Percentiles rank a stretch among this genome's conserved stretches.
Conservation (phyloP, 305 asterid species). For the Fraxinus sp. region DNA sequence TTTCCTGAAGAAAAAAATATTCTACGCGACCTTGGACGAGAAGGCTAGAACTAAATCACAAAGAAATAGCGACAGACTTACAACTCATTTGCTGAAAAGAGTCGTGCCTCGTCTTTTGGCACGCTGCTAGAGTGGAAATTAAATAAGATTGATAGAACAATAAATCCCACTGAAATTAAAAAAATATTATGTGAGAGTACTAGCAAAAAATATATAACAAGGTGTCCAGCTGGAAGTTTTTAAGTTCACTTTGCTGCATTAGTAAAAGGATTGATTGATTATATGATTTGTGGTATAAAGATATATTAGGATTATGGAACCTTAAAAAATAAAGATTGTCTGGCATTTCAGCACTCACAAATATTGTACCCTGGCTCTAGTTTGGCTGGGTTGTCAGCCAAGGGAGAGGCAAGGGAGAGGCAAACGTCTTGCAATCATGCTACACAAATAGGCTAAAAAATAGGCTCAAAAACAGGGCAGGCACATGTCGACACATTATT, state of each 20-base stretch:
- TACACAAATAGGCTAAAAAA: too few relatives aligned
- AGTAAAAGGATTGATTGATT: constrained; percentile 32
- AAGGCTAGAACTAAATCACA: constrained; percentile 1
- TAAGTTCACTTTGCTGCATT: constrained; percentile 61
- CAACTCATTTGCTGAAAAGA: constrained; percentile 85
- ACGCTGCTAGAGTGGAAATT: constrained; percentile 47
- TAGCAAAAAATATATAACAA: constrained; percentile 44
- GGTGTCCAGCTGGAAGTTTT: constrained; percentile 63
- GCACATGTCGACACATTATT: too few relatives aligned
- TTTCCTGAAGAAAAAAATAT: background rate
- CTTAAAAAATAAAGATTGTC: too few relatives aligned
- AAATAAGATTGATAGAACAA: constrained; percentile 18
- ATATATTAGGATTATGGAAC: too few relatives aligned
- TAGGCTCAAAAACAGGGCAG: too few relatives aligned
- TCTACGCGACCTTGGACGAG: background rate
- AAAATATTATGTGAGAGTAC: constrained; percentile 5
- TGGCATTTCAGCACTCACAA: too few relatives aligned
- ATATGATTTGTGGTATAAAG: too few relatives aligned
- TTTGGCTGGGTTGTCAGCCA: too few relatives aligned
- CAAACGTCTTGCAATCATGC: too few relatives aligned
- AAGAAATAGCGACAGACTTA: constrained; percentile 34
- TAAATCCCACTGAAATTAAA: constrained; percentile 21
- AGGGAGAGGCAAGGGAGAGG: too few relatives aligned
- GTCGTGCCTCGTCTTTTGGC: constrained; percentile 92
- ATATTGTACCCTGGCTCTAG: too few relatives aligned